phyloP scores from a whole-genome alignment of 345 rosid genomes.

The Euphorbia lathyris region DNA sequence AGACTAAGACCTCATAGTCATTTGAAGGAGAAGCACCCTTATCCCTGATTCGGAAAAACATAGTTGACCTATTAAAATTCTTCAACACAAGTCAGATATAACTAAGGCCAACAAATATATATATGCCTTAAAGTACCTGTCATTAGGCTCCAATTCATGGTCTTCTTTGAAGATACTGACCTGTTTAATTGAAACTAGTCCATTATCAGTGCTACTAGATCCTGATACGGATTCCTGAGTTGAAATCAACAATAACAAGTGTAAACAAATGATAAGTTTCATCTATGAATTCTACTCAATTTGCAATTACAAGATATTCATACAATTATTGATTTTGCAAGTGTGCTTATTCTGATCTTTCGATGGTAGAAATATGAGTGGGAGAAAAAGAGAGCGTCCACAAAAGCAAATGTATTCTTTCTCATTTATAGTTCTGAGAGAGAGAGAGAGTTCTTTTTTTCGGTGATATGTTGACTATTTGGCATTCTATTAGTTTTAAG shows the following conservation, averaged over 20 bases:
- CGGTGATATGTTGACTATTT: background rate
- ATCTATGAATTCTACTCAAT: background rate
- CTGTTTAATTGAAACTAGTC: constrained; percentile 43
- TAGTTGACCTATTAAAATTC: constrained; percentile 18
- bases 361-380: background rate
- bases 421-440: background rate
- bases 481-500: background rate
- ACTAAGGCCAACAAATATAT: constrained; percentile 4
- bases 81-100: constrained; percentile 15
- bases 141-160: constrained; percentile 33
- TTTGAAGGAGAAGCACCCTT: constrained; percentile 32
- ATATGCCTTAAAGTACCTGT: constrained; percentile 45
- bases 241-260: constrained; percentile 3
- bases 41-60: constrained; percentile 44
- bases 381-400: too few species aligned
- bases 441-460: background rate
- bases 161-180: constrained; percentile 33
- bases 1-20: constrained; percentile 35
- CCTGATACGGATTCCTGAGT: constrained; percentile 55
- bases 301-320: background rate
- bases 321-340: background rate
- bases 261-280: background rate
- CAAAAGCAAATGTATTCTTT: background rate
- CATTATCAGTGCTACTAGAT: constrained; percentile 55
- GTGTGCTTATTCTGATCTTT: background rate